These are phyloP conservation scores for Eucalyptus sp. DNA, from an alignment of 345 rosid species.

Conservation along the genomic window DNA sequence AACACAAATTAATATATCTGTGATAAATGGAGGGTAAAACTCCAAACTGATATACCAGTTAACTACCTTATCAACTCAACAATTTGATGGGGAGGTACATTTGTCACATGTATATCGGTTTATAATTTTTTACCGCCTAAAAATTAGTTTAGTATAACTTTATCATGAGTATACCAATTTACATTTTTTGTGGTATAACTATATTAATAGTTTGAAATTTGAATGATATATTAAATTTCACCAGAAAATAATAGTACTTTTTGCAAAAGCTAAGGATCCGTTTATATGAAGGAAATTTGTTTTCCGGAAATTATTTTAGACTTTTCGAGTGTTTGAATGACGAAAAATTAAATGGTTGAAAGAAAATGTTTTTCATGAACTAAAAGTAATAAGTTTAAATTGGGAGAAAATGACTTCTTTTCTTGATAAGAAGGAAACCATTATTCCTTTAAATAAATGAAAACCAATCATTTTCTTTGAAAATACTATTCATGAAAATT, in stretches of 20 bases:
- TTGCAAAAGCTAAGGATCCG: neutral
- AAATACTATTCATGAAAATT: neutral
- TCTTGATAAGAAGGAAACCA: neutral
- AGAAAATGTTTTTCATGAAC: neutral
- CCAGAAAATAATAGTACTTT: neutral
- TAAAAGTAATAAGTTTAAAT: neutral
- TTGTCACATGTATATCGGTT: accelerated
- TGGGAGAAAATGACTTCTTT: neutral
- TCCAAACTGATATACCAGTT: accelerated
- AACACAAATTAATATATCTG: accelerated
- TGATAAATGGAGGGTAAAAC: too few relatives aligned
- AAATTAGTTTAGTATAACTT: too few relatives aligned
- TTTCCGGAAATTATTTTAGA: neutral
- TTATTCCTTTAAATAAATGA: neutral
- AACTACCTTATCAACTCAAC: accelerated
- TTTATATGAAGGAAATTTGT: neutral
- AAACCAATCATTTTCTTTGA: neutral
- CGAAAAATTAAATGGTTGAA: neutral
- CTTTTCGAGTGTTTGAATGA: neutral
- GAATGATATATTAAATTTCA: neutral
- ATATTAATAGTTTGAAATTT: neutral
- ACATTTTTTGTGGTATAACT: neutral
- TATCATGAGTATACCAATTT: too few relatives aligned
- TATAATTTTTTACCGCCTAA: too few relatives aligned
- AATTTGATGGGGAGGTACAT: too few relatives aligned